phyloP scores from a whole-genome alignment of 2,329 filamentous ascomycete species.

The Fusarium denticulatum region DNA sequence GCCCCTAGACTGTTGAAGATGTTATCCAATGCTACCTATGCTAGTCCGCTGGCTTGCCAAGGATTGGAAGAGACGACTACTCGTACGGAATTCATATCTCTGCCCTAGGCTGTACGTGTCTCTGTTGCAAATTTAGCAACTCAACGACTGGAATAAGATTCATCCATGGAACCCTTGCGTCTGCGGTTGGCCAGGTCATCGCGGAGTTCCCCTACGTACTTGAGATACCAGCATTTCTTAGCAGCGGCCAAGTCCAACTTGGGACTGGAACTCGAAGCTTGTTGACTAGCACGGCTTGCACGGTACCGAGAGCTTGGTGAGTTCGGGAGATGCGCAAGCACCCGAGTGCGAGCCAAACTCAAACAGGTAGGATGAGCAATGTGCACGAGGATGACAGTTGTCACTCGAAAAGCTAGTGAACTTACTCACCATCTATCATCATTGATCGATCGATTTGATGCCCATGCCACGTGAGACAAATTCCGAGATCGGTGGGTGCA shows the following conservation, averaged over 20 bases:
- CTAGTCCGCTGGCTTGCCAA: neutral
- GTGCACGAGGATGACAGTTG: constrained; percentile 16
- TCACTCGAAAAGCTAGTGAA: constrained; percentile 6
- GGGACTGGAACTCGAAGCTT: constrained; percentile 17
- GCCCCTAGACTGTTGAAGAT: neutral
- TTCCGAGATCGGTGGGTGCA: constrained; percentile 3
- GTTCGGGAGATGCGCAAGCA: constrained; percentile 37
- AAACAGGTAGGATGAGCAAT: constrained; percentile 14
- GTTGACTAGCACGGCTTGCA: neutral
- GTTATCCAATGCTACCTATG: neutral
- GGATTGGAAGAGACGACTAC: neutral
- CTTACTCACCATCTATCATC: neutral
- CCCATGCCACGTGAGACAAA: neutral
- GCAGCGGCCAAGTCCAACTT: constrained; percentile 4
- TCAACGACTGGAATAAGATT: neutral
- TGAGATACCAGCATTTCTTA: constrained; percentile 2
- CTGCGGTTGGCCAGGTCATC: neutral
- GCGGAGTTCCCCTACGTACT: neutral
- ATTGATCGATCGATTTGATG: neutral
- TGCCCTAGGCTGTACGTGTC: neutral
- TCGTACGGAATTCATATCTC: neutral
- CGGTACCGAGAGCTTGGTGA: constrained; percentile 23
- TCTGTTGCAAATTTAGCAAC: neutral
- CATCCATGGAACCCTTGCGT: neutral
- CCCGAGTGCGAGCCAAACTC: constrained; percentile 13